These are phyloP conservation scores for Chaetomiaceae sp. DNA, from an alignment of 2,329 filamentous ascomycete species.

Conservation along the genomic window DNA sequence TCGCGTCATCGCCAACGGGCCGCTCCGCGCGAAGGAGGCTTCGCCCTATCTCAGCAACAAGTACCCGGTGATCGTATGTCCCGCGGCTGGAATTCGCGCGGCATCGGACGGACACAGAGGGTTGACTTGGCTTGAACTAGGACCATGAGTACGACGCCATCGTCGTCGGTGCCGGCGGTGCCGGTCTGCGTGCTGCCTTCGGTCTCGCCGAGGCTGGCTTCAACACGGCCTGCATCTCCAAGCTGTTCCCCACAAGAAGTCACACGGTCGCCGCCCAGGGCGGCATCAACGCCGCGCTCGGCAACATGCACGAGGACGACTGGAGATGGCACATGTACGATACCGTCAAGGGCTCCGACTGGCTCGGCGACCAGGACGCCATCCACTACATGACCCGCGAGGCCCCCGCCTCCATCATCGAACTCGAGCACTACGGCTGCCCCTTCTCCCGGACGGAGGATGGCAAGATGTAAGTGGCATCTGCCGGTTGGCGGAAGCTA, in stretches of 20 bases:
- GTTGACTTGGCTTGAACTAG: constrained; percentile 37
- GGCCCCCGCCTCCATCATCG: constrained; percentile 84
- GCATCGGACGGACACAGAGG: background rate
- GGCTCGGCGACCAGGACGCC: constrained; percentile 94
- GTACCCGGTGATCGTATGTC: constrained; percentile 86
- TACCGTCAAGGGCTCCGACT: constrained; percentile 95
- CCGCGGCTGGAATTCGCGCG: constrained; percentile 10
- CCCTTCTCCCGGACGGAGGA: constrained; percentile 96
- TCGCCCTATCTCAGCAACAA: constrained; percentile 81
- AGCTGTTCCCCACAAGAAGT: constrained; percentile 80
- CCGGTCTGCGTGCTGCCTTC: constrained; percentile 77
- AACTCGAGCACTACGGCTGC: constrained; percentile 96
- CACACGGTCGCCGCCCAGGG: constrained; percentile 80
- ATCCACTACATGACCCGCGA: constrained; percentile 99
- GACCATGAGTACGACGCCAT: constrained; percentile 99
- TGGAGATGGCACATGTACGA: constrained; percentile 99
- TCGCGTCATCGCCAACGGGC: constrained; percentile 79
- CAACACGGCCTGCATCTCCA: constrained; percentile 83
- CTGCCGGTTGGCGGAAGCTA: background rate
- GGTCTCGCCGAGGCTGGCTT: constrained; percentile 84
- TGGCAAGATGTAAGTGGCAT: constrained; percentile 71
- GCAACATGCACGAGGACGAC: constrained; percentile 97
- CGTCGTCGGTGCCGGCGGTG: constrained; percentile 80
- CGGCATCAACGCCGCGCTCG: constrained; percentile 82
- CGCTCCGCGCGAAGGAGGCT: constrained; percentile 89